Percentiles rank a stretch among this genome's conserved stretches.
These are phyloP conservation scores for Gossypium davidsonii DNA, from an alignment of 441 rosid species.

Conservation along the genomic window DNA sequence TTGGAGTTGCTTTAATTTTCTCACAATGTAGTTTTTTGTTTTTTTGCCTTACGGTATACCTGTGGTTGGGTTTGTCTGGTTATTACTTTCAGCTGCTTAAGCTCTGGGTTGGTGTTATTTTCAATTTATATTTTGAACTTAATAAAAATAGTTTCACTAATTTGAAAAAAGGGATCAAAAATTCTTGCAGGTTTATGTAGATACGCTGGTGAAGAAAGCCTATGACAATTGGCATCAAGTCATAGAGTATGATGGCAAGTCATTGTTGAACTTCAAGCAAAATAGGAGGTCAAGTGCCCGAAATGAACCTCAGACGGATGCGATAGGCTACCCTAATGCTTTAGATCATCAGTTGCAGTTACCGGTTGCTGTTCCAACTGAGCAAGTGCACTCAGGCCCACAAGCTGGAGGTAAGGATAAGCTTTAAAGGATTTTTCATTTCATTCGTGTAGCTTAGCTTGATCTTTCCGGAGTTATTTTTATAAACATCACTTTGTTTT, in stretches of 20 bases:
- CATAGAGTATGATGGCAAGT: constrained; percentile 89
- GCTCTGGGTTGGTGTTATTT: not conserved
- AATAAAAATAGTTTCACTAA: not conserved
- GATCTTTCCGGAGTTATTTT: not conserved
- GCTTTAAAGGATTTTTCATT: not conserved
- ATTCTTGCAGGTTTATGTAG: constrained; percentile 72
- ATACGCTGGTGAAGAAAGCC: constrained; percentile 84
- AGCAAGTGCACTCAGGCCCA: constrained; percentile 48
- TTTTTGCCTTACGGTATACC: not conserved
- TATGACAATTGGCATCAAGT: constrained; percentile 90
- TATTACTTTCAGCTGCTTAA: not conserved
- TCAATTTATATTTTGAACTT: not conserved
- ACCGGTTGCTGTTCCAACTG: constrained; percentile 44
- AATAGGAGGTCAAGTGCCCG: constrained; percentile 42
- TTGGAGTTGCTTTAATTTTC: not conserved
- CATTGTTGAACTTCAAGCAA: constrained; percentile 63
- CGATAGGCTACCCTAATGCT: constrained; percentile 40
- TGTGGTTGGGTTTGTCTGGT: not conserved
- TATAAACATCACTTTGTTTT: not conserved
- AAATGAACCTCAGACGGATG: constrained; percentile 43
- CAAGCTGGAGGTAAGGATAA: constrained; percentile 52
- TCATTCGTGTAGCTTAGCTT: not conserved
- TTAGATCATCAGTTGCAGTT: constrained; percentile 53
- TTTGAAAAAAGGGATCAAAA: not conserved
- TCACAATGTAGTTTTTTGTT: not conserved